phyloP scores from a whole-genome alignment of 257 asterid species.

The Solanum corneliomulleri region DNA sequence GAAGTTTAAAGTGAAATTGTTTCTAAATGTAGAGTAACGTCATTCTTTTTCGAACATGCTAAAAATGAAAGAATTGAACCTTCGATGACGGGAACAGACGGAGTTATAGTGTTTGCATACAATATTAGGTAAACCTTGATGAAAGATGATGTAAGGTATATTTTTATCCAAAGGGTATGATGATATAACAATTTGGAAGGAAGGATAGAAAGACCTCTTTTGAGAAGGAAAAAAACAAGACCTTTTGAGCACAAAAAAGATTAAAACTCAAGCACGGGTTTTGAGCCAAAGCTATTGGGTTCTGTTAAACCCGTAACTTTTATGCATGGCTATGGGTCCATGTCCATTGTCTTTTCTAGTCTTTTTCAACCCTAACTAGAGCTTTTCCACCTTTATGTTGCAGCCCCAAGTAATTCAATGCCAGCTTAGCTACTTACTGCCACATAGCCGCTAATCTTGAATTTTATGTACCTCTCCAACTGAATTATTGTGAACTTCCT shows the following conservation, averaged over 20 bases:
- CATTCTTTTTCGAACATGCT: background rate
- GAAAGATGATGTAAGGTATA: background rate
- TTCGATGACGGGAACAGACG: background rate
- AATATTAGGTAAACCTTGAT: background rate
- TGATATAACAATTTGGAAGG: background rate
- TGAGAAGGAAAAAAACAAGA: background rate
- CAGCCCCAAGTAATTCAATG: background rate
- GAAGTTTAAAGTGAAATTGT: background rate
- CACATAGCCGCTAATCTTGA: background rate
- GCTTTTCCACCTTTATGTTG: background rate
- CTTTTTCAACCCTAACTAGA: background rate
- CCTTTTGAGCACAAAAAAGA: background rate
- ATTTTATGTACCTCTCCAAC: background rate
- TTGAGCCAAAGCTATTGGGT: background rate
- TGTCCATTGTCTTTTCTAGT: background rate
- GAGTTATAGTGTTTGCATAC: background rate
- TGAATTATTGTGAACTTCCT: background rate
- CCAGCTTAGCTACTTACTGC: background rate
- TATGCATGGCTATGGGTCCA: background rate
- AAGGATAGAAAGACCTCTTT: background rate
- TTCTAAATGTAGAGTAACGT: background rate
- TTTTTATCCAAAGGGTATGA: background rate
- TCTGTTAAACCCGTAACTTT: background rate
- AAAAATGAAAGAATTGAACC: background rate
- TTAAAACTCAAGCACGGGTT: background rate